Conservation (phyloP, 2,329 filamentous ascomycete species). For the Daldinia sp. region DNA sequence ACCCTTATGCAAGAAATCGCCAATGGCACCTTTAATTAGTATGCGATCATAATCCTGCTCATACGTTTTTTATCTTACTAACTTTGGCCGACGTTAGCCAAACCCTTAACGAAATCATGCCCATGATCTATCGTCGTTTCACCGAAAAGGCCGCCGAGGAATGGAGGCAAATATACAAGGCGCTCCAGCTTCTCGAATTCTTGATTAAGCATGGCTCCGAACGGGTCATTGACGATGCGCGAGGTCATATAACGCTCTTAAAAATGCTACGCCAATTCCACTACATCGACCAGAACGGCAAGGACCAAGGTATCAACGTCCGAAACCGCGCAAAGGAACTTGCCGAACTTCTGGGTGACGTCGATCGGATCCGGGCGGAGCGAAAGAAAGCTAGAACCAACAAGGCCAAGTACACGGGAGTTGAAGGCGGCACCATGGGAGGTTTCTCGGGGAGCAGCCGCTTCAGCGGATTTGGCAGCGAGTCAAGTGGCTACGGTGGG, state of each 20-base stretch:
- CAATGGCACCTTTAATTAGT: conserved; percentile 99
- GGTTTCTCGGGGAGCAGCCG: conserved; percentile 69
- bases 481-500: conserved; percentile 77
- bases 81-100: conserved; percentile 68
- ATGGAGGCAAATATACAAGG: conserved; percentile 99
- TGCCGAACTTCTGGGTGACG: conserved; percentile 90
- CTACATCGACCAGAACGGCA: conserved; percentile 94
- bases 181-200: conserved; percentile 94
- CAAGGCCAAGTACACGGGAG: conserved; percentile 94
- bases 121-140: conserved; percentile 99
- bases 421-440: conserved; percentile 81
- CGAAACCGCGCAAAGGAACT: conserved; percentile 96
- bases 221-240: conserved; percentile 95
- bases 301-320: conserved; percentile 98
- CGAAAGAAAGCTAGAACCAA: conserved; percentile 91
- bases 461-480: conserved; percentile 93
- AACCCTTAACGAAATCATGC: conserved; percentile 99
- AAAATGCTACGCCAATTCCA: conserved; percentile 99
- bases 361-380: conserved; percentile 84
- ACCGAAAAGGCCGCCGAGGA: conserved; percentile 98
- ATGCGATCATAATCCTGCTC: conserved; percentile 54
- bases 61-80: conserved; percentile 1
- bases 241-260: conserved; percentile 92
- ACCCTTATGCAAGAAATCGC: conserved; percentile 97
- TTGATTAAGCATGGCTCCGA: conserved; percentile 98